Conservation (phyloP, 192 early-diverging fungal species). For the Funneliformis geosporum region DNA sequence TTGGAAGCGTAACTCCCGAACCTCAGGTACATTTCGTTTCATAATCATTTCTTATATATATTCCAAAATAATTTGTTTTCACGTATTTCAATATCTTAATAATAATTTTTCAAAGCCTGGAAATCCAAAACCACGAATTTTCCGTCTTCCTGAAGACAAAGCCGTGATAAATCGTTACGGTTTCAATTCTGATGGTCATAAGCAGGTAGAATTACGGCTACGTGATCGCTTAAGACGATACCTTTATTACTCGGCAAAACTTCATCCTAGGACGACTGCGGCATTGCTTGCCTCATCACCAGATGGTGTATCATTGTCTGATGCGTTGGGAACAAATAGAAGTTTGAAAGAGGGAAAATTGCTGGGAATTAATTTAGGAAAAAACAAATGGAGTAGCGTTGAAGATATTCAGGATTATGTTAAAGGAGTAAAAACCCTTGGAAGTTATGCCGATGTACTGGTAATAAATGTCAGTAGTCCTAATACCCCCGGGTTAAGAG, state of each 20-base stretch:
- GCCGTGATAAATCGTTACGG: constrained; percentile 91
- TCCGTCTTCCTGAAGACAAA: constrained; percentile 70
- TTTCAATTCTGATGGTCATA: constrained; percentile 82
- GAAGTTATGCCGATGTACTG: constrained; percentile 82
- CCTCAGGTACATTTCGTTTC: constrained; percentile 62
- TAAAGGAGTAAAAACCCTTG: constrained; percentile 70
- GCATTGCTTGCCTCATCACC: constrained; percentile 40
- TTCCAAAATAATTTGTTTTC: not conserved
- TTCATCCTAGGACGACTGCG: constrained; percentile 48
- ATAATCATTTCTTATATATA: not conserved
- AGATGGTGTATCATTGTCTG: constrained; percentile 42
- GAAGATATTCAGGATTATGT: constrained; percentile 81
- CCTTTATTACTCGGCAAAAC: constrained; percentile 49
- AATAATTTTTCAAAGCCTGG: constrained; percentile 57
- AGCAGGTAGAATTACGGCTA: constrained; percentile 62
- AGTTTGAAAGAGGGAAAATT: constrained; percentile 62
- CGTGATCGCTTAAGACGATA: constrained; percentile 70
- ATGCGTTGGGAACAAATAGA: constrained; percentile 45
- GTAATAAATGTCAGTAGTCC: constrained; percentile 90
- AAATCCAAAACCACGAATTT: constrained; percentile 84
- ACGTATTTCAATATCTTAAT: not conserved
- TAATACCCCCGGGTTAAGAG: constrained; percentile 82
- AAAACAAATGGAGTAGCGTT: constrained; percentile 75
- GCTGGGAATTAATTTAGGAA: constrained; percentile 87
- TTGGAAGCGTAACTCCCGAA: constrained; percentile 84